Evolutionary conservation across 805 yeast species (phyloP).

Genomic region (Diddensiella transvaalensis): DNA sequence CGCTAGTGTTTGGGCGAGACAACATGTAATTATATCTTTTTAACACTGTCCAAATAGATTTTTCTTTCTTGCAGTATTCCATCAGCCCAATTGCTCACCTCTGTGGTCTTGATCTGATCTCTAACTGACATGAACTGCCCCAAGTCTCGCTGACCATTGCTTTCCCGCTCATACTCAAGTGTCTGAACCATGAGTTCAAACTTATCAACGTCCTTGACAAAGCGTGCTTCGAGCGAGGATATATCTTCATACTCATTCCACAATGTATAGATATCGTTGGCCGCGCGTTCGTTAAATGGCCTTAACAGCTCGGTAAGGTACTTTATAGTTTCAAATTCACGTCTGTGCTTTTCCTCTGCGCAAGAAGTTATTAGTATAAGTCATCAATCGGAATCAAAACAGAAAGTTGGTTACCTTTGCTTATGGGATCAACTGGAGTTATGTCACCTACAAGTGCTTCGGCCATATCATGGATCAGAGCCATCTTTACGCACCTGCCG

Average conservation of each 20-base stretch:
- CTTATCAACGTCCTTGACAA: conserved; percentile 93
- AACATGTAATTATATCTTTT: conserved; percentile 44
- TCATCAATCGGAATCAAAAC: neutral
- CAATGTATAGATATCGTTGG: conserved; percentile 59
- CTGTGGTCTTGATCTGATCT: conserved; percentile 61
- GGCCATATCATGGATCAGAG: conserved; percentile 90
- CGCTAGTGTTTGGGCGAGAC: conserved; percentile 84
- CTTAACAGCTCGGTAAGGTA: conserved; percentile 57
- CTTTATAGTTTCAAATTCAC: conserved; percentile 71
- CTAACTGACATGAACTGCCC: conserved; percentile 67
- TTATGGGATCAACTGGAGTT: conserved; percentile 72
- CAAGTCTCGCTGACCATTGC: conserved; percentile 54
- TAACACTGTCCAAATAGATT: conserved; percentile 35
- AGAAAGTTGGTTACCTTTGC: conserved; percentile 40
- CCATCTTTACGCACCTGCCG: conserved; percentile 74
- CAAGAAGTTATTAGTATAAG: conserved; percentile 4
- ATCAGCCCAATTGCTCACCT: conserved; percentile 66
- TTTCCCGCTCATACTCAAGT: conserved; percentile 65
- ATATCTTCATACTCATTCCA: conserved; percentile 92
- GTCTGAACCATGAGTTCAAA: conserved; percentile 63
- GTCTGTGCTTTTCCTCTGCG: conserved; percentile 67
- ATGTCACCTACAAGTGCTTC: conserved; percentile 94
- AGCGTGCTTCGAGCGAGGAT: conserved; percentile 74
- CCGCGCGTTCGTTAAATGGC: conserved; percentile 61
- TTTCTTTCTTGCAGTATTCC: conserved; percentile 49